Conservation (phyloP, 495 filamentous ascomycete genomes). For the Penicilliopsis zonata region DNA sequence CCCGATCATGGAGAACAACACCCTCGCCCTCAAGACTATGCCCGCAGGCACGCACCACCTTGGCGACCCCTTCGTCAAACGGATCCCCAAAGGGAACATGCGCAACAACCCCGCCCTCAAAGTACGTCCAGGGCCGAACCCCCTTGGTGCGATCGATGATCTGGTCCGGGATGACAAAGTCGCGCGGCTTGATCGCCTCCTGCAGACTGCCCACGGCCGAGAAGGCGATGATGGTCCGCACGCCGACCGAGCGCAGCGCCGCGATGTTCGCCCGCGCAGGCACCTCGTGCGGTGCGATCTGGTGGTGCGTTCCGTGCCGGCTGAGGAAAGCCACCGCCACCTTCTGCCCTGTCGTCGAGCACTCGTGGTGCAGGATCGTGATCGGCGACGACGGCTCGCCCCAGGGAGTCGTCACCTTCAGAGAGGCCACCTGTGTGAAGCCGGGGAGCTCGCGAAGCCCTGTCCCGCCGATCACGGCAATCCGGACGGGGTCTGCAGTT, state of each 20-base stretch:
- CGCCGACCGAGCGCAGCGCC: constrained; percentile 78
- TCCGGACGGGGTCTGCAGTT: constrained; percentile 71
- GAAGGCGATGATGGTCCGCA: constrained; percentile 85
- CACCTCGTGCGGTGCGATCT: constrained; percentile 86
- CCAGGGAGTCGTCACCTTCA: constrained; percentile 77
- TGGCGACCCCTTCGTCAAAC: constrained; percentile 68
- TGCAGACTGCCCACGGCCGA: constrained; percentile 87
- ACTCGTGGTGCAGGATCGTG: constrained; percentile 71
- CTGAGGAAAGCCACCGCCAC: constrained; percentile 87
- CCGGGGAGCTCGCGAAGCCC: constrained; percentile 61
- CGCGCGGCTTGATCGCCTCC: constrained; percentile 83
- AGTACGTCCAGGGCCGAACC: constrained; percentile 85
- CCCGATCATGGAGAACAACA: constrained; percentile 63
- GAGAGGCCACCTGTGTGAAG: constrained; percentile 69
- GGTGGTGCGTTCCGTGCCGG: constrained; percentile 79
- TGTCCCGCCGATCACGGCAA: constrained; percentile 95
- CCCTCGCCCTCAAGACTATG: constrained; percentile 67
- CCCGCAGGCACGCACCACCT: constrained; percentile 58
- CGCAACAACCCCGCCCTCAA: constrained; percentile 84
- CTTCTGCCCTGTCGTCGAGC: constrained; percentile 33
- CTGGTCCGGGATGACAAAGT: constrained; percentile 94
- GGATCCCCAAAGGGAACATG: constrained; percentile 95
- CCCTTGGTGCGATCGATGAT: constrained; percentile 98
- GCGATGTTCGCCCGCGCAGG: constrained; percentile 90
- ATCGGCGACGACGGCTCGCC: constrained; percentile 84